Base-by-base conservation (phyloP, 169 alveolate species). In the Eimeria necatrix region DNA sequence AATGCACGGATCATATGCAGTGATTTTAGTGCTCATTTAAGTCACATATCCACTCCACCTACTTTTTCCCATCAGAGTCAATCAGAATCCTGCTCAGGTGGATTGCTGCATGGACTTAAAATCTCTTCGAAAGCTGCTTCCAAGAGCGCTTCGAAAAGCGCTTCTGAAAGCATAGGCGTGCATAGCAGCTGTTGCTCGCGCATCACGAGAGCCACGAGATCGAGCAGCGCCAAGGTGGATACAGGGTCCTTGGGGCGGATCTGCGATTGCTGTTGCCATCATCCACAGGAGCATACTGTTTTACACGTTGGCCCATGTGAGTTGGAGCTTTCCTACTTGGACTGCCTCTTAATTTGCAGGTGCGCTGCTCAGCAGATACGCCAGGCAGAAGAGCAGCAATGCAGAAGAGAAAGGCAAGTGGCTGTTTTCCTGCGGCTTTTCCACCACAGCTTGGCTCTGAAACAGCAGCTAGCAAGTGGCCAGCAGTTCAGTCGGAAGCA, bases 251-350 rank as follows among this genome's bases (percentile, higher is more conserved):
- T 16, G 12, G 90, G 74, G 53, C 90, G 22, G 60, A 20, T 6
- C 2, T 85, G 92, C 92, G 80, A 85, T 24, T 85, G 92, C 61
- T 85, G 92, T 59, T 85, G 92, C 92, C 92, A 85, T 46, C 92
- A 85, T 32, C 92, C 92, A 46, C 92, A 85, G 80, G 92, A 85
- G 80, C 60, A 56, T 46, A 85, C 64, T 26, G 78, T 78, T n/a
- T 48, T 85, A 32, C 92, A 59, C 26, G 51, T 41, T 48, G 41
- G 61, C 61, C 61, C 92, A 41, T 85, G 92, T 60, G 92, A 85
- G 22, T 26, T 85, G 60, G 92, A 85, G 81, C 24, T 85, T n/a
- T 85, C 92, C 12, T 61, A 85, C 81, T 78, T 59, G 81, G 92
- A 85, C 14, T 60, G 78, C 16, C 78, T 85, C 22, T 46, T 85